Conservation (phyloP, 2,329 filamentous ascomycete species). For the Xylaria sp. region DNA sequence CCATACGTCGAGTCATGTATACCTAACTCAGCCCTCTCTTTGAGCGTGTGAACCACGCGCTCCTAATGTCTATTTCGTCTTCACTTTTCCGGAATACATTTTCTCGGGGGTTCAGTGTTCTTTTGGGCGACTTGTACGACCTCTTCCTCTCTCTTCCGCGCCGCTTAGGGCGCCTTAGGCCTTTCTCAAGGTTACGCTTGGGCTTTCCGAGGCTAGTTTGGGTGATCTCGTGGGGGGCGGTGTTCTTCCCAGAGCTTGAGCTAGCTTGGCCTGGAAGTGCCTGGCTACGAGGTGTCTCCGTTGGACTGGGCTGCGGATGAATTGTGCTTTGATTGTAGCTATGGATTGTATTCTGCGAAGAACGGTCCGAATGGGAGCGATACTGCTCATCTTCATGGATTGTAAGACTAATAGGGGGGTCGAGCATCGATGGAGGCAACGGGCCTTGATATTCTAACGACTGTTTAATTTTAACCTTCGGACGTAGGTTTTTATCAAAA, state of each 20-base stretch:
- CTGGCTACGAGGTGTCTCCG: not conserved
- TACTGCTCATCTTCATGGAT: not conserved
- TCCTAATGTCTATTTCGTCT: slow-evolving; percentile 18
- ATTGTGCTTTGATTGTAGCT: not conserved
- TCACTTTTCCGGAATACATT: slow-evolving; percentile 7
- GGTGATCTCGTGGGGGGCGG: not conserved
- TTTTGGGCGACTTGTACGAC: not conserved
- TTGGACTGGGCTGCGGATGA: not conserved
- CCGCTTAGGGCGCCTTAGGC: not conserved
- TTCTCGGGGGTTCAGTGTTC: slow-evolving; percentile 17
- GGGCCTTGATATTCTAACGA: not conserved
- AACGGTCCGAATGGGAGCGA: not conserved
- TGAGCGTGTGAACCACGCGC: slow-evolving; percentile 15
- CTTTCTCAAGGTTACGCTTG: not conserved
- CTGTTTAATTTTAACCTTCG: not conserved
- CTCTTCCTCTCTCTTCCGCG: slow-evolving; percentile 12
- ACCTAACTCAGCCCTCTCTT: slow-evolving; percentile 11
- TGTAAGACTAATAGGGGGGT: not conserved
- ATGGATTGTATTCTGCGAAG: not conserved
- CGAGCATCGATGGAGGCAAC: not conserved
- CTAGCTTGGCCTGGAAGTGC: not conserved
- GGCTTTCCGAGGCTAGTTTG: not conserved
- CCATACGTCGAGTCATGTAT: not conserved
- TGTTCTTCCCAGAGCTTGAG: not conserved
- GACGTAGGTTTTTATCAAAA: not conserved